phyloP scores from a whole-genome alignment of 1,139 yeast genomes.

The Suhomyces chickasaworum region DNA sequence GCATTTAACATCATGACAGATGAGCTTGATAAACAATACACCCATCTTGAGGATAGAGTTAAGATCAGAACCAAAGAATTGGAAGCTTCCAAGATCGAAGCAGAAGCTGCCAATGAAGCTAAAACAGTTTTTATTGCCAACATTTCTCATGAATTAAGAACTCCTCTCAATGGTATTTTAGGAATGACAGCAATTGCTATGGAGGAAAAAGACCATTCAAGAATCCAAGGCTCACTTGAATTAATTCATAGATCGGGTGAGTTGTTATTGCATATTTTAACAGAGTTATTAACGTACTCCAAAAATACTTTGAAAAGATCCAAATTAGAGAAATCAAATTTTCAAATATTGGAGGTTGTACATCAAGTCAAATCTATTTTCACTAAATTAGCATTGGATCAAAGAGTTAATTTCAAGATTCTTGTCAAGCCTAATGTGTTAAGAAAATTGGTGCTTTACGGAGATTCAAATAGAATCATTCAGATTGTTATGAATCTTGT shows the following conservation, averaged over 20 bases:
- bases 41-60: constrained; percentile 87
- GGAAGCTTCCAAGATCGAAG: constrained; percentile 85
- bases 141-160: constrained; percentile 91
- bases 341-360: constrained; percentile 73
- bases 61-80: constrained; percentile 82
- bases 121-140: constrained; percentile 94
- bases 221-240: constrained; percentile 66
- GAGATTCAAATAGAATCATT: constrained; percentile 83
- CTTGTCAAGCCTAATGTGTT: constrained; percentile 59
- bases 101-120: constrained; percentile 93
- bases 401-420: constrained; percentile 64
- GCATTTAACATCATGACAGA: constrained; percentile 92
- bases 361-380: constrained; percentile 87
- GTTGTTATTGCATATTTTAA: constrained; percentile 77
- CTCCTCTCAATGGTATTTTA: constrained; percentile 92
- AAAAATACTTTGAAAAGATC: constrained; percentile 86
- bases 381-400: constrained; percentile 78
- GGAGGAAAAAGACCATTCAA: constrained; percentile 71
- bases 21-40: constrained; percentile 80
- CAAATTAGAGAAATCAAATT: constrained; percentile 79
- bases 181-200: constrained; percentile 96
- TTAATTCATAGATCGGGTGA: constrained; percentile 89
- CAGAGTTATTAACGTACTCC: constrained; percentile 85
- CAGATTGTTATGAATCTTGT: constrained; percentile 88
- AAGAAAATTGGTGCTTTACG: constrained; percentile 67